Evolutionary conservation across 495 filamentous ascomycete genomes (phyloP).

Genomic region (Xylaria castorea): DNA sequence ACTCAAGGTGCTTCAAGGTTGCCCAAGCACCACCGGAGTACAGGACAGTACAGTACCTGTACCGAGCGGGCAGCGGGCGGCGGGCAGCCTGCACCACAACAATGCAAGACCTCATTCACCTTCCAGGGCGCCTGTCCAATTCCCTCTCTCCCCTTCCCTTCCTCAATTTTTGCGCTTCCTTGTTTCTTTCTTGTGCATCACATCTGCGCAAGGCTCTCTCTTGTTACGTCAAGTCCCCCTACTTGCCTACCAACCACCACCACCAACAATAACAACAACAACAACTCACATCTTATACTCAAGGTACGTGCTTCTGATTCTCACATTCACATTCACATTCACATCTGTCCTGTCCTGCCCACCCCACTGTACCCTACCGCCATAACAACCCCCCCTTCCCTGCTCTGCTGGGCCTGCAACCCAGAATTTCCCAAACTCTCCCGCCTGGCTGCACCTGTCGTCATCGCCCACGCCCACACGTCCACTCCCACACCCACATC

Average conservation of each 20-base stretch:
- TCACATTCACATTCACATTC: too few species aligned
- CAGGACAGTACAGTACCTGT: neutral
- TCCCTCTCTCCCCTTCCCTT: constrained; percentile 24
- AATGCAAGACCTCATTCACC: constrained; percentile 21
- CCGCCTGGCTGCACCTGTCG: constrained; percentile 32
- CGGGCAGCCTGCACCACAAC: constrained; percentile 22
- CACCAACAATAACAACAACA: constrained; percentile 1
- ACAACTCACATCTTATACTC: constrained; percentile 6
- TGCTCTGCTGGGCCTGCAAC: constrained; percentile 21
- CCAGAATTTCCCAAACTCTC: constrained; percentile 26
- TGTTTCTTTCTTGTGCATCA: constrained; percentile 27
- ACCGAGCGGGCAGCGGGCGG: constrained; percentile 10
- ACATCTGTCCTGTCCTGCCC: neutral
- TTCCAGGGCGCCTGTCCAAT: constrained; percentile 23
- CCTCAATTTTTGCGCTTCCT: constrained; percentile 24
- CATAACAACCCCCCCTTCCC: constrained; percentile 8
- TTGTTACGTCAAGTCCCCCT: constrained; percentile 15
- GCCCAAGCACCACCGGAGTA: constrained; percentile 4
- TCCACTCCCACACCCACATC: constrained; percentile 15
- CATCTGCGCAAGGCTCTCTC: constrained; percentile 26
- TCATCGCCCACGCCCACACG: constrained; percentile 25
- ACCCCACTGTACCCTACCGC: neutral
- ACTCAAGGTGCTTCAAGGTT: neutral
- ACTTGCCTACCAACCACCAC: neutral
- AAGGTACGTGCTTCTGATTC: constrained; percentile 16